Base-by-base conservation (phyloP, 78 protist genomes). In the Guillardia theta region DNA sequence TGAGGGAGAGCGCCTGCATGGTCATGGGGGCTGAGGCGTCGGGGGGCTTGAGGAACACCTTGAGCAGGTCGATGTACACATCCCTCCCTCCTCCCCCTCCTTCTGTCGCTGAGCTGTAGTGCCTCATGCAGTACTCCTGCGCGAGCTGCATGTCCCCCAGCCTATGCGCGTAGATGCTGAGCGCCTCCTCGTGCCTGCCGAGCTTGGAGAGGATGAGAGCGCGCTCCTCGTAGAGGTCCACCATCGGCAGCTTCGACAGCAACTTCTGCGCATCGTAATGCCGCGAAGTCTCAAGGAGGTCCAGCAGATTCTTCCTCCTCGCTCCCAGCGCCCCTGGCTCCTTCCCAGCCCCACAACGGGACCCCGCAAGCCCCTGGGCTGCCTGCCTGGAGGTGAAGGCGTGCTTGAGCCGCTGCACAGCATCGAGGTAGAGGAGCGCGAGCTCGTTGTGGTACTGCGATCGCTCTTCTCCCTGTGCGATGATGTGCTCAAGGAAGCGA, bases 11-110 rank as follows among this genome's bases (percentile, higher is more conserved):
- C 83, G 83, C 83, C 83, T 70, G 83, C 45, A 70, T 24, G 33
- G 83, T 70, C 83, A 70, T 70, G 41, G 83, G 83, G 41, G 83
- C 83, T 15, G 45, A 33, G 6, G 83, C 83, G 83, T 70, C 83
- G 6, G 83, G 83, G 4, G 83, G 83, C 41, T 70, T 70, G 41
- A 70, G 83, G 41, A 36, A 70, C 46, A 70, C 83, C 41, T 70
- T 58, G 70, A 58, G 70, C 2, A 6, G 27, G 70, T 58, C 39
- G 15, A 50, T 27, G 70, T 53, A 53, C 62, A n/a, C n/a, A n/a
- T n/a, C n/a, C n/a, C n/a, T n/a, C n/a, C n/a, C n/a, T n/a, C n/a
- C n/a, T n/a, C n/a, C n/a, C n/a, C n/a, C n/a, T n/a, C n/a, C n/a
- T n/a, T n/a, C n/a, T n/a, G 58, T 15, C 15, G 58, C 58, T 50